Evolutionary conservation across 768 basidiomycete species (phyloP).

Genomic region (Boletus insuetus): DNA sequence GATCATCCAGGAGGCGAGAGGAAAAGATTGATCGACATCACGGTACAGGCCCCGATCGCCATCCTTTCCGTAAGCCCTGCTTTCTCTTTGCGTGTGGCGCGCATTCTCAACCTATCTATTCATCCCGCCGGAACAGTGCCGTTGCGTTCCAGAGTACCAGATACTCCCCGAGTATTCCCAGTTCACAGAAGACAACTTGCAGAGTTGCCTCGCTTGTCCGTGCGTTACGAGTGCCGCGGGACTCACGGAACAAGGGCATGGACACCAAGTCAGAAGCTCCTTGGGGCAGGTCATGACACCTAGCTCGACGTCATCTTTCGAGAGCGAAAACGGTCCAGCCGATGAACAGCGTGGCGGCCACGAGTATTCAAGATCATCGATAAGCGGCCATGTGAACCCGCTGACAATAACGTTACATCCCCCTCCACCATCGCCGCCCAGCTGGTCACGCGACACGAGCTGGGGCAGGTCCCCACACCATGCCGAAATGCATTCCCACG

Average conservation of each 20-base stretch:
- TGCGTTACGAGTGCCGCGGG: constrained; percentile 29
- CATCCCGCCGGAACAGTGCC: constrained; percentile 49
- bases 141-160: constrained; percentile 78
- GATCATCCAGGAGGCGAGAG: constrained; percentile 60
- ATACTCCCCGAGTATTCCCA: constrained; percentile 74
- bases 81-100: not conserved
- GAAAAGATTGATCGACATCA: constrained; percentile 82
- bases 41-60: constrained; percentile 82
- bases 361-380: not conserved
- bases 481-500: not conserved
- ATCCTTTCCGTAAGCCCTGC: constrained; percentile 73
- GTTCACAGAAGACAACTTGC: constrained; percentile 17
- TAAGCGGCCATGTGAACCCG: not conserved
- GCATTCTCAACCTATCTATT: not conserved
- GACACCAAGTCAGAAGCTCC: constrained; percentile 18
- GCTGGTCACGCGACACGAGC: not conserved
- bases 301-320: constrained; percentile 33
- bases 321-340: not conserved
- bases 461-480: not conserved
- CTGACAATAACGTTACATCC: not conserved
- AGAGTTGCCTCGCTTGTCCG: constrained; percentile 37
- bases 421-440: not conserved
- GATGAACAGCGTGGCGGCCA: not conserved
- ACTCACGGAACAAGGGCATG: not conserved
- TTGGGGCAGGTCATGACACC: constrained; percentile 24